phyloP scores from a whole-genome alignment of 1,284 basidiomycete species.

The Coriolopsis trogii region DNA sequence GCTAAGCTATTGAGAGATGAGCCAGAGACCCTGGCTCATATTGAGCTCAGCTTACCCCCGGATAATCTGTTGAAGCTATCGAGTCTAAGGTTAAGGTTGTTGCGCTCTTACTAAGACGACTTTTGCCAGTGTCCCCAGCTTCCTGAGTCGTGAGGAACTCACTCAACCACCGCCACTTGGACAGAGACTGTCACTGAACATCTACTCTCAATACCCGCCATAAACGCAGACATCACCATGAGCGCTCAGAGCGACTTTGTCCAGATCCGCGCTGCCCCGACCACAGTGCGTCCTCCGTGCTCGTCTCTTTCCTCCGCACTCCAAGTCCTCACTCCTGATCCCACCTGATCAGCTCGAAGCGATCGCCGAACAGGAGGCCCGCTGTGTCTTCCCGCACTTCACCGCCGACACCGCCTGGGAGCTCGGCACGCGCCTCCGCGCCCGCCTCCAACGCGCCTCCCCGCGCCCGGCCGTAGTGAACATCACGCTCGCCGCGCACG shows the following conservation, averaged over 20 bases:
- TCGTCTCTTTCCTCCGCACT: background rate
- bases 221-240: conserved; percentile 2
- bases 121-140: too few species aligned
- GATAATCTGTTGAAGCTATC: too few species aligned
- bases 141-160: too few species aligned
- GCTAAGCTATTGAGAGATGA: too few species aligned
- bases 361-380: conserved; percentile 22
- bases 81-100: too few species aligned
- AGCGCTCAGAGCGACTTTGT: conserved; percentile 10
- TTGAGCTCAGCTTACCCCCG: too few species aligned
- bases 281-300: conserved; percentile 7
- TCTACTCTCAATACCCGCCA: too few species aligned
- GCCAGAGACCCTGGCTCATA: too few species aligned
- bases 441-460: conserved; percentile 25
- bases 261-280: conserved; percentile 21
- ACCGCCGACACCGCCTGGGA: conserved; percentile 36
- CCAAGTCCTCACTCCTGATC: background rate
- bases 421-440: conserved; percentile 35
- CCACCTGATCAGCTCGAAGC: conserved; percentile 13
- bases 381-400: conserved; percentile 28
- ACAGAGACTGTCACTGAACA: too few species aligned
- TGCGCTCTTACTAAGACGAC: too few species aligned
- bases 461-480: conserved; percentile 28
- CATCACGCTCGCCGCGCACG: conserved; percentile 35
- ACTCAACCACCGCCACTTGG: background rate